A percentile compares a stretch with the other conserved stretches of the same genome.
These are phyloP conservation scores for Ophiosphaerella herpotricha DNA, from an alignment of 2,329 filamentous ascomycete genomes.

Conservation along the genomic window DNA sequence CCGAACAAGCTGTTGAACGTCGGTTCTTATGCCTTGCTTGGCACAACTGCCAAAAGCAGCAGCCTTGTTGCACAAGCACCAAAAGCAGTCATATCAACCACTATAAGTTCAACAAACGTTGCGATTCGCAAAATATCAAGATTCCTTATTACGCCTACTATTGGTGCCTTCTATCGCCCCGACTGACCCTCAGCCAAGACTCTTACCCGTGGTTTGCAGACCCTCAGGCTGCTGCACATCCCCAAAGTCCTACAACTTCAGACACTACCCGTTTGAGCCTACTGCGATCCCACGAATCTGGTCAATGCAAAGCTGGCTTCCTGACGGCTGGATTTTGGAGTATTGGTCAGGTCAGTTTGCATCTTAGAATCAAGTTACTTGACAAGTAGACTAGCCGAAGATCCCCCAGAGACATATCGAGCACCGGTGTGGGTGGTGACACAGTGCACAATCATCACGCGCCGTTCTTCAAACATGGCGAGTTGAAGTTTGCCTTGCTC, in stretches of 20 bases:
- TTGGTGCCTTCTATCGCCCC: neutral
- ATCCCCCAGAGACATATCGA: too few relatives aligned
- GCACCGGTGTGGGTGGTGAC: too few relatives aligned
- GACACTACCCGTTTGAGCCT: slow-evolving; percentile 14
- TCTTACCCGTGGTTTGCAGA: slow-evolving; percentile 5
- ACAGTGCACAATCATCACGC: too few relatives aligned
- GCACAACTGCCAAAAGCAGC: neutral
- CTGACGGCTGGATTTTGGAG: too few relatives aligned
- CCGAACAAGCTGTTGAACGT: slow-evolving; percentile 19
- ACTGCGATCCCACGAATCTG: neutral
- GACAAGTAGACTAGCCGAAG: too few relatives aligned
- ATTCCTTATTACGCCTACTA: neutral
- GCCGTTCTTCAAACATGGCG: too few relatives aligned
- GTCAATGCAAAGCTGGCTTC: slow-evolving; percentile 11
- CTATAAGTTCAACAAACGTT: neutral
- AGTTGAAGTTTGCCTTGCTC: too few relatives aligned
- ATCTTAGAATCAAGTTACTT: too few relatives aligned
- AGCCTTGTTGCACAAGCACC: neutral
- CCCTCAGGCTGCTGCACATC: neutral
- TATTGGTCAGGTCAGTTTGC: too few relatives aligned
- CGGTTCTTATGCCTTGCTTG: slow-evolving; percentile 8
- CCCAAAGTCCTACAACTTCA: slow-evolving; percentile 3
- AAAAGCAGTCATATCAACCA: neutral
- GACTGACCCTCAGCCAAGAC: neutral
- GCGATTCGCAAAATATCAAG: too few relatives aligned